Base-by-base conservation (phyloP, 2,329 filamentous ascomycete species). In the Alternaria sp. region DNA sequence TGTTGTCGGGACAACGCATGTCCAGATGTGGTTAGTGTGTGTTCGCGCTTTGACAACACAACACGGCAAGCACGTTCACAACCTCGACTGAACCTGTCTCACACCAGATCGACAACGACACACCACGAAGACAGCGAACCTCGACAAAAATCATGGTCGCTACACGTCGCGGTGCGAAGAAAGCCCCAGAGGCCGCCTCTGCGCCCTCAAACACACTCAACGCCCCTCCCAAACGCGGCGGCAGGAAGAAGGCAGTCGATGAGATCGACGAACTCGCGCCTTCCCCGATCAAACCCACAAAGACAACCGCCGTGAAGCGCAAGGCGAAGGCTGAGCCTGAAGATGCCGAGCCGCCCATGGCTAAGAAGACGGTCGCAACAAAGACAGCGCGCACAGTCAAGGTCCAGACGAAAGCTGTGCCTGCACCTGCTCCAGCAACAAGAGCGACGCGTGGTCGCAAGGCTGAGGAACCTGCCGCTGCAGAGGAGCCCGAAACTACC, bases 161-260 rank as follows among this genome's bases (percentile, higher is more conserved):
- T 59, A 75, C 73, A 60, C 73, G 73, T 64, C 71, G 72, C 55
- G 69, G 69, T 65, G 66, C 68, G 49, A 70, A 70, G 48, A 63
- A 66, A 26, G 64, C 71, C 60, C 59, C 71, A 32, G 69, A 70
- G 64, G 66, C 53, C 34, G 55, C 64, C 34, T 62, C 69, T 62
- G 64, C 72, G 24, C 55, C 65, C 36, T 52, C 71, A 24, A 68
- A 60, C 61, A 74, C 69, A n/a, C 68, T 76, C 49, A 71, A 68
- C 41, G 73, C 73, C 30, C 72, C 74, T 51, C 74, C 74, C 51
- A 76, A 76, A 60, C 72, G 74, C 63, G 68, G 66, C 41, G 62
- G 63, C 54, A 72, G 66, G 65, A 72, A 68, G 65, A 72, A 72
- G 66, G 64, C 66, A 8, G 63, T 53, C 51, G 72, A 70, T 43